These are phyloP conservation scores for Shiraia sp. DNA, from an alignment of 2,329 filamentous ascomycete genomes.

Conservation along the genomic window DNA sequence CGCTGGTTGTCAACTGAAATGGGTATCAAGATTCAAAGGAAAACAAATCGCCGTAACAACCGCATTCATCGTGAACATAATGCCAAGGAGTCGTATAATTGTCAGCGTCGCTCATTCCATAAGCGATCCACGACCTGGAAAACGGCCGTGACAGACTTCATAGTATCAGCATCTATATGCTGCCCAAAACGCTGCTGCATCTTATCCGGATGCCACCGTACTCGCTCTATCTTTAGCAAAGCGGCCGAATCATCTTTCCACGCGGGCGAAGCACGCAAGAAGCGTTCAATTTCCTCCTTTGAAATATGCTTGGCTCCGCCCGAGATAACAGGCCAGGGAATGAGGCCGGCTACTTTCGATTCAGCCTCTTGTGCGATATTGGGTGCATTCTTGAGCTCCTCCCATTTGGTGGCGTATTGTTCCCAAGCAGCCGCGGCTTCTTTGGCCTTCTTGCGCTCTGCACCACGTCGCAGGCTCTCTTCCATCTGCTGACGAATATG, in stretches of 20 bases:
- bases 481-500: conserved; percentile 68
- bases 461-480: conserved; percentile 67
- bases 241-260: conserved; percentile 48
- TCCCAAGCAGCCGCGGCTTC: conserved; percentile 66
- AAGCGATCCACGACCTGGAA: conserved; percentile 88
- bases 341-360: conserved; percentile 41
- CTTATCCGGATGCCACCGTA: conserved; percentile 98
- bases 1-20: no score
- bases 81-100: no score
- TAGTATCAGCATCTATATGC: conserved; percentile 69
- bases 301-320: conserved; percentile 61
- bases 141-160: conserved; percentile 82
- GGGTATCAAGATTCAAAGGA: neutral
- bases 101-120: conserved; percentile 62
- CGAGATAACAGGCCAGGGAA: conserved; percentile 75
- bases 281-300: conserved; percentile 66
- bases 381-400: conserved; percentile 45
- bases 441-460: conserved; percentile 62
- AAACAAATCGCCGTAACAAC: neutral
- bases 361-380: conserved; percentile 13
- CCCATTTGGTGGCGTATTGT: conserved; percentile 68
- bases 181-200: conserved; percentile 85
- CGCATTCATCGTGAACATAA: neutral
- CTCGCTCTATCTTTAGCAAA: conserved; percentile 78
- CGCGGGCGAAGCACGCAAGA: conserved; percentile 64